Evolutionary conservation across 495 filamentous ascomycete species (phyloP), one percentile per base, ranked within the genome.

Genomic region (Achaetomiella virescens): DNA sequence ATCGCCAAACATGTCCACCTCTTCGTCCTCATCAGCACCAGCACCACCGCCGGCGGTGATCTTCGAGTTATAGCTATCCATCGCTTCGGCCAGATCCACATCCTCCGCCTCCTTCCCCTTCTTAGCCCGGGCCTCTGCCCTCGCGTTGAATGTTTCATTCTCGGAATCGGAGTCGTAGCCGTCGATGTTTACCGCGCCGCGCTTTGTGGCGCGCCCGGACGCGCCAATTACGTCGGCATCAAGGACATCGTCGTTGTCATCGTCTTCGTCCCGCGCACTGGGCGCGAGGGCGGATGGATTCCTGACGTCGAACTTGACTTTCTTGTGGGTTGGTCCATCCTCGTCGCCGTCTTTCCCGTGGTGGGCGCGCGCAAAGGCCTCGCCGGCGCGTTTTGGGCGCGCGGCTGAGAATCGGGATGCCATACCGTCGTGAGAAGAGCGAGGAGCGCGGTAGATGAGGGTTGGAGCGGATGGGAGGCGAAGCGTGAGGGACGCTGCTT

Each of bases 81-180:
- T 65, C 54, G 63, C 65, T n/a, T 75, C 67, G 6, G 62, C 62
- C n/a, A 77, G 41, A 45, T 69, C 68, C 6, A 76, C 70, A 33
- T 74, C 71, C 33, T 73, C 70, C 3, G 66, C 74, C 14, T 70
- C 66, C 21, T 74, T 67, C 56, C 56, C 60, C 46, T 76, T 75
- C 35, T 72, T 76, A 18, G 64, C 66, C 60, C 82, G 79, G 11
- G 79, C 78, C 45, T 85, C 82, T 0, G 81, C 83, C 27, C 85
- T 76, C 36, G 78, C 85, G 55, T 90, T 80, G 68, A 95, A 95
- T 20, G 87, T 90, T 60, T 97, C 93, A 52, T 91, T 91, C 9
- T 92, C 91, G 29, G 88, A 93, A 69, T 99, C 93, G 0, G 86
- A 92, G 51, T 97, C 92, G 72, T 97, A 97, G 3, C 95, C 93